phyloP scores from a whole-genome alignment of 208 protist genomes.

The Leishmania arabica region DNA sequence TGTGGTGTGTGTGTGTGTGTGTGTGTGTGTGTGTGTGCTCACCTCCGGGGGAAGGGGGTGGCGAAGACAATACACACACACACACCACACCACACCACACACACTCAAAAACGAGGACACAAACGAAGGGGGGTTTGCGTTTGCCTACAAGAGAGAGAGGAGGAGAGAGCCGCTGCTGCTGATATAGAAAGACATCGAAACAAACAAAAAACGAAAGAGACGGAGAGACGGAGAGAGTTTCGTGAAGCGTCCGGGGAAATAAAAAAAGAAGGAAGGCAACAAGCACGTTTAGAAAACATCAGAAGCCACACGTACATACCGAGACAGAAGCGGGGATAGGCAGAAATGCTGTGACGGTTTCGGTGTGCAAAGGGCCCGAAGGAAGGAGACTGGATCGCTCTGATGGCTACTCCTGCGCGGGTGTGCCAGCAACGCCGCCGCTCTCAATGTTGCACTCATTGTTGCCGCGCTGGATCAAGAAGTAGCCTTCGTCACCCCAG shows the following conservation, averaged over 20 bases:
- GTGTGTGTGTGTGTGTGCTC: no score
- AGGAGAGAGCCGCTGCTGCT: background rate
- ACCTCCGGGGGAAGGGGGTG: background rate
- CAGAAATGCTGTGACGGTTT: slow-evolving; percentile 7
- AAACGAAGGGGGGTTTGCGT: background rate
- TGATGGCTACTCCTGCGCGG: slow-evolving; percentile 17
- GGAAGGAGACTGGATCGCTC: background rate
- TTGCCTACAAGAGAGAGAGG: background rate
- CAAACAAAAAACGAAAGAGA: slow-evolving; percentile 3
- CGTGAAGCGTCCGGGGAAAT: background rate
- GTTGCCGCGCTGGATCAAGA: slow-evolving; percentile 72
- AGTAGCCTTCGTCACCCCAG: slow-evolving; percentile 91
- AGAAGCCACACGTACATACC: background rate
- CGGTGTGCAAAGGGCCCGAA: background rate
- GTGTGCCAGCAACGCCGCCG: slow-evolving; percentile 51
- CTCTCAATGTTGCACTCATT: slow-evolving; percentile 87
- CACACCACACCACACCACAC: background rate
- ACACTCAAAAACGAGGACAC: background rate
- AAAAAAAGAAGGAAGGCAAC: background rate
- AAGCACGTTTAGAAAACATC: background rate
- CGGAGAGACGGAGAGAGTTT: background rate
- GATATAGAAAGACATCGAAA: slow-evolving; percentile 9
- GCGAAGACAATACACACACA: background rate
- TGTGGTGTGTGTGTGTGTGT: no score
- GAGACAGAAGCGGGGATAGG: slow-evolving; percentile 15